These are phyloP conservation scores for Amylostereum areolatum DNA, from an alignment of 1,284 basidiomycete genomes.

Conservation along the genomic window DNA sequence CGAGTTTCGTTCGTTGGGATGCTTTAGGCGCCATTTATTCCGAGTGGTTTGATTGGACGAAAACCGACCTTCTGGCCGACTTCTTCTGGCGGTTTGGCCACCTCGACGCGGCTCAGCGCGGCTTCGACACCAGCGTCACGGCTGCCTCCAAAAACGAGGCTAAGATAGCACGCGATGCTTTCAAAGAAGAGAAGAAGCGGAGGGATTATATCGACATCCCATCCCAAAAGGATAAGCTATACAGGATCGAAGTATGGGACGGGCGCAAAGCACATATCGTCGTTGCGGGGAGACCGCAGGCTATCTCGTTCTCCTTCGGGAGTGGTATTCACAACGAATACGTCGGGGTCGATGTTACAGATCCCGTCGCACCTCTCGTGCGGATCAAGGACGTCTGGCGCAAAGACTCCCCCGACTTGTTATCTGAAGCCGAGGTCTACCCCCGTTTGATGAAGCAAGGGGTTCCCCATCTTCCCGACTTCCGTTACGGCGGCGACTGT, in stretches of 20 bases:
- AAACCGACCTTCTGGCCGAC: neutral
- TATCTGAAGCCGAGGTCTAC: neutral
- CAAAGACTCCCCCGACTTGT: neutral
- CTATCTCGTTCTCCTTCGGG: too few relatives aligned
- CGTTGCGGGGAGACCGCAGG: too few relatives aligned
- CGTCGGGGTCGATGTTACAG: too few relatives aligned
- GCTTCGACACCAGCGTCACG: neutral
- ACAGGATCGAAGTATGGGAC: too few relatives aligned
- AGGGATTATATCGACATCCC: too few relatives aligned
- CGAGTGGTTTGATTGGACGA: neutral
- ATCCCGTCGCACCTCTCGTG: too few relatives aligned
- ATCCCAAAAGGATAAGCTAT: too few relatives aligned
- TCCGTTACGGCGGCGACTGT: neutral
- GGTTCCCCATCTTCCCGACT: neutral
- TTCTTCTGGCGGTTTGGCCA: neutral
- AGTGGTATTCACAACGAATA: too few relatives aligned
- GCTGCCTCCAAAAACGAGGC: too few relatives aligned
- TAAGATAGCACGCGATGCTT: too few relatives aligned
- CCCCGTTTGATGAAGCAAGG: neutral
- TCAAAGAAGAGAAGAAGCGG: too few relatives aligned
- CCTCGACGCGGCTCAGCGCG: neutral
- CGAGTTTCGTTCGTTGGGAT: neutral
- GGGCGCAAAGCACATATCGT: too few relatives aligned
- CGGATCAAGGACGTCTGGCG: conserved; percentile 1
- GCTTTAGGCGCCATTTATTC: neutral